These are phyloP conservation scores for Russula earlei DNA, from an alignment of 768 basidiomycete species.

Conservation along the genomic window DNA sequence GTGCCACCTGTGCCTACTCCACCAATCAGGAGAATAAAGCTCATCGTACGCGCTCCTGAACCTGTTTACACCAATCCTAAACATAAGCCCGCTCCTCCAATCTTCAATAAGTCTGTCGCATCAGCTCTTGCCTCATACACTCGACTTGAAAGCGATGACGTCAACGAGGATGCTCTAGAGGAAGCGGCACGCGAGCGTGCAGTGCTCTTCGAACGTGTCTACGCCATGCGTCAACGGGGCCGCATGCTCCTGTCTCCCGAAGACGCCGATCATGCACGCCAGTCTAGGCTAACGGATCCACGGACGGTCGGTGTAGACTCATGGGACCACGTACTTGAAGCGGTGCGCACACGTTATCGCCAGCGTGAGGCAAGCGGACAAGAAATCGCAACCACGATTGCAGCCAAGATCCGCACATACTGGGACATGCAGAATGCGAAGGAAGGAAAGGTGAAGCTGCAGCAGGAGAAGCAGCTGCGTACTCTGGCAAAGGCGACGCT, in stretches of 20 bases:
- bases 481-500: slow-evolving; percentile 63
- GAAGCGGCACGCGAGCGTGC: slow-evolving; percentile 36
- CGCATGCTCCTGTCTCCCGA: slow-evolving; percentile 35
- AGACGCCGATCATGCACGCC: slow-evolving; percentile 21
- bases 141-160: slow-evolving; percentile 41
- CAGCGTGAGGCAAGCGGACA: slow-evolving; percentile 29
- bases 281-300: slow-evolving; percentile 10
- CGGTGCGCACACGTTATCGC: slow-evolving; percentile 28
- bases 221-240: slow-evolving; percentile 38
- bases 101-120: slow-evolving; percentile 44
- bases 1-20: slow-evolving; percentile 20
- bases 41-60: slow-evolving; percentile 58
- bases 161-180: slow-evolving; percentile 33
- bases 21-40: slow-evolving; percentile 53
- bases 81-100: slow-evolving; percentile 51
- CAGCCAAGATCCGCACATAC: slow-evolving; percentile 56
- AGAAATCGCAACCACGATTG: slow-evolving; percentile 45
- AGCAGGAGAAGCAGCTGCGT: slow-evolving; percentile 60
- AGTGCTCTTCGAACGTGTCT: slow-evolving; percentile 34
- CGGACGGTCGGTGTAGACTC: slow-evolving; percentile 31
- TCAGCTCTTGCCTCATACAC: slow-evolving; percentile 55
- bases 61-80: slow-evolving; percentile 52
- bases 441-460: slow-evolving; percentile 47
- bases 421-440: slow-evolving; percentile 62
- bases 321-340: slow-evolving; percentile 54